phyloP scores from a whole-genome alignment of 2,329 filamentous ascomycete species.

The Phialophora macrospora region DNA sequence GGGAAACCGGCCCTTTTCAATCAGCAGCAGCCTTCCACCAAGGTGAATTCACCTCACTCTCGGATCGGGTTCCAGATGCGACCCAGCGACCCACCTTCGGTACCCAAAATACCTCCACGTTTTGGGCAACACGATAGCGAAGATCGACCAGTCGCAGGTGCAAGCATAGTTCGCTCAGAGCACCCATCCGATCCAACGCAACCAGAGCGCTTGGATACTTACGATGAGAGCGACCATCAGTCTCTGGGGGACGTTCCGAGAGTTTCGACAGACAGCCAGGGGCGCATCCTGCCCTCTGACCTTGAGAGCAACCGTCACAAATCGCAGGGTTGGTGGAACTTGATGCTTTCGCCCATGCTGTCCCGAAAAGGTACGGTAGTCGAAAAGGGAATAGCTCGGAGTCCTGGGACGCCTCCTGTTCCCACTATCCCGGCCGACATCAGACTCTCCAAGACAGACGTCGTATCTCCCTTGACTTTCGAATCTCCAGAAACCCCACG shows the following conservation, averaged over 20 bases:
- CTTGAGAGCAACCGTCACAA: conserved; percentile 44
- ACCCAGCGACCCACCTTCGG: conserved; percentile 45
- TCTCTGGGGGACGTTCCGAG: conserved; percentile 12
- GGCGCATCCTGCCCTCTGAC: conserved; percentile 41
- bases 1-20: conserved; percentile 41
- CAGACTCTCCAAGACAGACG: conserved; percentile 15
- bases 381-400: conserved; percentile 38
- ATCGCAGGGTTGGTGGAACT: conserved; percentile 58
- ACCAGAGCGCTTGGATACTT: neutral
- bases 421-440: conserved; percentile 22
- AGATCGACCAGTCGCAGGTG: conserved; percentile 6
- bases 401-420: conserved; percentile 23
- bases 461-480: conserved; percentile 38
- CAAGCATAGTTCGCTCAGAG: neutral
- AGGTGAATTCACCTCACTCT: conserved; percentile 50
- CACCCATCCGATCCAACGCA: neutral
- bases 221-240: conserved; percentile 16
- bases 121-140: neutral
- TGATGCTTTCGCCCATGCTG: conserved; percentile 52
- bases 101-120: conserved; percentile 47
- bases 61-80: conserved; percentile 31
- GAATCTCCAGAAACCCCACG: conserved; percentile 46
- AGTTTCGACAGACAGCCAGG: conserved; percentile 42
- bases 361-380: conserved; percentile 46
- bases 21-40: conserved; percentile 45